Percentiles rank a stretch among this genome's conserved stretches.
Conservation (phyloP, 805 yeast species). For the Candida takata region DNA sequence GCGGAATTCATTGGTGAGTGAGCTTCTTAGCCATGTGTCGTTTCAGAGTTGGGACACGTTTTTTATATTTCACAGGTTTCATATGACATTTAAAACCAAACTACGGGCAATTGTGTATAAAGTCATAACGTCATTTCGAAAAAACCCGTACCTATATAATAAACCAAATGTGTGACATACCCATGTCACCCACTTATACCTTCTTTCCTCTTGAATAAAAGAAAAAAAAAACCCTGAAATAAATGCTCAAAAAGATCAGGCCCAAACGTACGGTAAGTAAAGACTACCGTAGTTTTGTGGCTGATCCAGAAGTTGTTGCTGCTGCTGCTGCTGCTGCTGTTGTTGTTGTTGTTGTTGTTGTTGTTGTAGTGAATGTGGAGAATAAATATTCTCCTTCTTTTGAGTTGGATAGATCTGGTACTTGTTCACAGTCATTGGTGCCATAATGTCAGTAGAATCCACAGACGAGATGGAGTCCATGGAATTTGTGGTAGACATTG, state of each 20-base stretch:
- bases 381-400: background rate
- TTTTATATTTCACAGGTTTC: no score
- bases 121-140: no score
- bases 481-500: constrained; percentile 5
- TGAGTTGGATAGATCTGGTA: constrained; percentile 1
- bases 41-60: no score
- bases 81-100: no score
- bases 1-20: background rate
- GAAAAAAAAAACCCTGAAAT: no score
- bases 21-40: no score
- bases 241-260: no score
- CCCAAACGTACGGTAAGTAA: constrained; percentile 8
- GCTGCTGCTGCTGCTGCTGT: background rate
- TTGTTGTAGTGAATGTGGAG: background rate
- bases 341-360: background rate
- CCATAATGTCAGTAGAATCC: background rate
- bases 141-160: background rate
- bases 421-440: background rate
- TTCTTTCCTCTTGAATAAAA: no score
- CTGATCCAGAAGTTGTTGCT: background rate
- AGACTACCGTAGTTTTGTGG: constrained; percentile 3
- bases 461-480: constrained; percentile 1
- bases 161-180: background rate
- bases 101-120: background rate
- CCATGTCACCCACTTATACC: background rate